Conservation (phyloP, 257 asterid genomes). For the Apocynum venetum region DNA sequence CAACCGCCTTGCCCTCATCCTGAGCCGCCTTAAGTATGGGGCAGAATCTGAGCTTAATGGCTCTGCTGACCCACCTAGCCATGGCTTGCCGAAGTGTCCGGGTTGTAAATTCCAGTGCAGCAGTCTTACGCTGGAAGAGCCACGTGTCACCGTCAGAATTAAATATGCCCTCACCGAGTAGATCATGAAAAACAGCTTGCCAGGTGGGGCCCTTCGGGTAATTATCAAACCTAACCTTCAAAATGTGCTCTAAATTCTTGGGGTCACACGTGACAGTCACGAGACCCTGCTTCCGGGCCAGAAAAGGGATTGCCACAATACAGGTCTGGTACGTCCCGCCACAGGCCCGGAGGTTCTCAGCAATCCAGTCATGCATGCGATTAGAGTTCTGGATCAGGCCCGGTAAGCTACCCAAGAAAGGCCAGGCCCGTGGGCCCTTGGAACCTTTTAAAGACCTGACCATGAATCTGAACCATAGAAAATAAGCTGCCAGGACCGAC, state of each 20-base stretch:
- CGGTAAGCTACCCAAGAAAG: slow-evolving; percentile 53
- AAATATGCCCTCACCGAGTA: slow-evolving; percentile 53
- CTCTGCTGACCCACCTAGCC: slow-evolving; percentile 65
- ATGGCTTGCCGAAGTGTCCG: slow-evolving; percentile 58
- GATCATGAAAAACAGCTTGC: slow-evolving; percentile 66
- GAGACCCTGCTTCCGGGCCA: slow-evolving; percentile 56
- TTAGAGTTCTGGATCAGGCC: slow-evolving; percentile 39
- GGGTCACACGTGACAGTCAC: slow-evolving; percentile 73
- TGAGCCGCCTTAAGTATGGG: slow-evolving; percentile 47
- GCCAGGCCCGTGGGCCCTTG: slow-evolving; percentile 53
- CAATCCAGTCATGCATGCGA: slow-evolving; percentile 61
- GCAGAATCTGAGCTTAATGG: slow-evolving; percentile 45
- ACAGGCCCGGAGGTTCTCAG: slow-evolving; percentile 48
- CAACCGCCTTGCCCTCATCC: slow-evolving; percentile 33
- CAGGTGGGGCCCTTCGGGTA: slow-evolving; percentile 68
- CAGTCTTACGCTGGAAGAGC: slow-evolving; percentile 63
- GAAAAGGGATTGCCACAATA: slow-evolving; percentile 40
- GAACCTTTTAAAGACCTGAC: slow-evolving; percentile 33
- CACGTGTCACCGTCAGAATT: slow-evolving; percentile 69
- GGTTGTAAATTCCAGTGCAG: slow-evolving; percentile 60
- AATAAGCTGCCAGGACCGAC: slow-evolving; percentile 34
- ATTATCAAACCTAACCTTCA: slow-evolving; percentile 51
- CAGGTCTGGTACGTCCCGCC: slow-evolving; percentile 64
- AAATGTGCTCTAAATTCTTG: slow-evolving; percentile 52
- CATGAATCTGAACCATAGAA: slow-evolving; percentile 46